Evolutionary conservation across 306 rosid species (phyloP).

Genomic region (Gleditsia sinensis): DNA sequence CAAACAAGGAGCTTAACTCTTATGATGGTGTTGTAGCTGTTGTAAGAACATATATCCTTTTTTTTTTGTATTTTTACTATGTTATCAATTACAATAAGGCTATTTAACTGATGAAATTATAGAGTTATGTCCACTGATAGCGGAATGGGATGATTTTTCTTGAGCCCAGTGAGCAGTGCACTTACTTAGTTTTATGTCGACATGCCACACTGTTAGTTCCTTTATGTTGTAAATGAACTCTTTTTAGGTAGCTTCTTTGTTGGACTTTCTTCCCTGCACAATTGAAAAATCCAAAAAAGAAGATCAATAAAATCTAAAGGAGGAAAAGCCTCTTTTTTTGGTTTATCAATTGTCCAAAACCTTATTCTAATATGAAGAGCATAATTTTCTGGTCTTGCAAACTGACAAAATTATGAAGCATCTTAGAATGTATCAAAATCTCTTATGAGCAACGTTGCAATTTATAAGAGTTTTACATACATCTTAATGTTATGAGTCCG

Average conservation of each 20-base stretch:
- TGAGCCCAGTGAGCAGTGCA: not conserved
- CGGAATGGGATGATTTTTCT: not conserved
- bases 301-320: not conserved
- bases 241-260: not conserved
- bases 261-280: not conserved
- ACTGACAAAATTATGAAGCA: constrained; percentile 1
- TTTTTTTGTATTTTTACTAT: constrained; percentile 25
- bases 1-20: constrained; percentile 67
- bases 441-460: not conserved
- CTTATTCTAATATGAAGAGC: not conserved
- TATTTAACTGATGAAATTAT: not conserved
- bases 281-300: not conserved
- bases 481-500: constrained; percentile 15
- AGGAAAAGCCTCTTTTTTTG: not conserved
- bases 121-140: constrained; percentile 11
- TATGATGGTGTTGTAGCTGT: constrained; percentile 89
- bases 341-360: constrained; percentile 1
- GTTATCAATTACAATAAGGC: not conserved
- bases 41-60: constrained; percentile 61
- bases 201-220: constrained; percentile 8
- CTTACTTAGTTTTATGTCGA: not conserved
- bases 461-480: not conserved
- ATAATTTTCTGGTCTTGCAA: constrained; percentile 1
- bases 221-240: constrained; percentile 4
- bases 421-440: not conserved